Percentiles rank a stretch among this genome's conserved stretches.
These are phyloP conservation scores for Cinnamomum micranthum DNA, from an alignment of 164 flowering plant genomes.

Conservation along the genomic window DNA sequence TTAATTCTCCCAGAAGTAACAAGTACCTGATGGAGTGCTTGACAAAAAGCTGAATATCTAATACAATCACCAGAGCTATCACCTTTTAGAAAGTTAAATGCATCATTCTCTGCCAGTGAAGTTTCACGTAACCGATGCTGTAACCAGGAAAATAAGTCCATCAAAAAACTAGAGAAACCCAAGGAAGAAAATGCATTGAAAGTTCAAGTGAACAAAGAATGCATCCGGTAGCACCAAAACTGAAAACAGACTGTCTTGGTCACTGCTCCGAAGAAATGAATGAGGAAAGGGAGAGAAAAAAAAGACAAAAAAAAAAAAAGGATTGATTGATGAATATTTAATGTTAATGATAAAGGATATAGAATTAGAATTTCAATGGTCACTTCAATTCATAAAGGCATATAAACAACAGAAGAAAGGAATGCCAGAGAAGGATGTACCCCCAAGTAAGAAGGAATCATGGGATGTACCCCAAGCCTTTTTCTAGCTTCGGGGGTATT, in stretches of 20 bases:
- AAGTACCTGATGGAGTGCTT: slow-evolving; percentile 71
- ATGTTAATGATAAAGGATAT: background rate
- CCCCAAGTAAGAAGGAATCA: too few relatives aligned
- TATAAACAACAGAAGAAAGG: too few relatives aligned
- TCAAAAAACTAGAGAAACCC: background rate
- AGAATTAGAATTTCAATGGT: background rate
- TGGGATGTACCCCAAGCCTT: too few relatives aligned
- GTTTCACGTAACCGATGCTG: slow-evolving; percentile 73
- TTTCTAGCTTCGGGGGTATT: too few relatives aligned
- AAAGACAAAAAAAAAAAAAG: too few relatives aligned
- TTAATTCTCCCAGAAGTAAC: background rate
- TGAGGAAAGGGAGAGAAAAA: too few relatives aligned
- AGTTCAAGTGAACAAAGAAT: background rate
- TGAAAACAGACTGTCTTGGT: background rate
- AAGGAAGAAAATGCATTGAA: background rate
- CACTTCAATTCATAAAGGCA: too few relatives aligned
- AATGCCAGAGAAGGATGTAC: too few relatives aligned
- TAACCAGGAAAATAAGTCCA: slow-evolving; percentile 2
- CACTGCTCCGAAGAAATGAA: background rate
- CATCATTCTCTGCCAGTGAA: slow-evolving; percentile 60
- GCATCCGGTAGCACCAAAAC: background rate
- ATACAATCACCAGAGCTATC: slow-evolving; percentile 57
- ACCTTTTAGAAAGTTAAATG: slow-evolving; percentile 74
- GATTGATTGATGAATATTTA: background rate
- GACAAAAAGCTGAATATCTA: slow-evolving; percentile 72